These are phyloP conservation scores for Candolleomyces efflorescens DNA, from an alignment of 768 basidiomycete genomes.

Conservation along the genomic window DNA sequence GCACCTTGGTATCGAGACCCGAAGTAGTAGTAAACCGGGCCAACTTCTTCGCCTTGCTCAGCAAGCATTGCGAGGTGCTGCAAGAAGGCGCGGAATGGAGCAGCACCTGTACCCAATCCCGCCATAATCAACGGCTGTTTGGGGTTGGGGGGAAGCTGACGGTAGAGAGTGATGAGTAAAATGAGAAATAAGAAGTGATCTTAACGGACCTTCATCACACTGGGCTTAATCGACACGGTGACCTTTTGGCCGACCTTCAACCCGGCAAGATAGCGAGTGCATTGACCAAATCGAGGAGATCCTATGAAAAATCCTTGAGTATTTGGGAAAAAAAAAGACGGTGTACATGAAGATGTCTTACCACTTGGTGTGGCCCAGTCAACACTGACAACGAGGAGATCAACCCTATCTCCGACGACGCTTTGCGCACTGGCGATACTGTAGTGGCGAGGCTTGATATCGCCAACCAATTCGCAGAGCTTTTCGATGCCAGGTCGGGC, in stretches of 20 bases:
- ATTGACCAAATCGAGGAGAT: conserved; percentile 81
- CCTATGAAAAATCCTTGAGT: conserved; percentile 38
- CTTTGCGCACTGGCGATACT: conserved; percentile 96
- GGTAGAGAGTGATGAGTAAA: conserved; percentile 2
- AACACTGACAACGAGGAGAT: conserved; percentile 93
- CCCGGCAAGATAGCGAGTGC: conserved; percentile 88
- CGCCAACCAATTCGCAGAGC: conserved; percentile 85
- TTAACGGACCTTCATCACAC: conserved; percentile 88
- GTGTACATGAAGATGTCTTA: conserved; percentile 29
- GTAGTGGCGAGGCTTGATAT: conserved; percentile 97
- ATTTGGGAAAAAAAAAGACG: conserved; percentile 1
- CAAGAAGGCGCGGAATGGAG: conserved; percentile 98
- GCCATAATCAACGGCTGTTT: conserved; percentile 97
- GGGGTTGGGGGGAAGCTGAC: conserved; percentile 75
- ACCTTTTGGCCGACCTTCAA: conserved; percentile 87
- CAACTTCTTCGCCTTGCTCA: conserved; percentile 72
- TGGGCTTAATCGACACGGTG: conserved; percentile 96
- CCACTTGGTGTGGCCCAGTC: conserved; percentile 88
- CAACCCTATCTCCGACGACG: conserved; percentile 92
- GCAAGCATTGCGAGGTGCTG: conserved; percentile 89
- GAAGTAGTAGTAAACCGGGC: conserved; percentile 97
- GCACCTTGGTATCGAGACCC: conserved; percentile 93
- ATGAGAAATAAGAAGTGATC: not conserved
- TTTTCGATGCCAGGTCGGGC: conserved; percentile 81
- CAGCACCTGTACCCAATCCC: conserved; percentile 96